Conservation (phyloP, 345 rosid species). For the Hirschfeldia incana region DNA sequence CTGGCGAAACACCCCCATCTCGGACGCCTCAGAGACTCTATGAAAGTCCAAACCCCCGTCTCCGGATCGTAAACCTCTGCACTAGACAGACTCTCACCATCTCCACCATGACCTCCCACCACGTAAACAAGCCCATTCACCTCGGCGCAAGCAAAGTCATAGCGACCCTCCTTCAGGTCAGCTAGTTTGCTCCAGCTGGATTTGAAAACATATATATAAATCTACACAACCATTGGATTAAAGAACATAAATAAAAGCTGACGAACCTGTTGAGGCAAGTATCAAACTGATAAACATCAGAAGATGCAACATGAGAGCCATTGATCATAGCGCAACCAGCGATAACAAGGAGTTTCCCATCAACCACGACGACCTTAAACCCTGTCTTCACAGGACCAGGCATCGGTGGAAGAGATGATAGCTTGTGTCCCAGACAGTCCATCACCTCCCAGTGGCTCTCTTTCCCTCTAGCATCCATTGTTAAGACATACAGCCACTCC, state of each 20-base stretch:
- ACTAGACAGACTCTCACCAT: constrained; percentile 69
- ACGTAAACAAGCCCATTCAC: constrained; percentile 80
- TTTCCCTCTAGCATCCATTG: constrained; percentile 60
- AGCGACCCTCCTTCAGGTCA: constrained; percentile 71
- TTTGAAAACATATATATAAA: background rate
- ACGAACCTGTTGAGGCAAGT: constrained; percentile 82
- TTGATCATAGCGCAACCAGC: constrained; percentile 63
- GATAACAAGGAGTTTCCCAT: constrained; percentile 76
- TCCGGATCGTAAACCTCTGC: constrained; percentile 81
- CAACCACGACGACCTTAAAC: constrained; percentile 66
- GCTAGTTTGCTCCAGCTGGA: constrained; percentile 82
- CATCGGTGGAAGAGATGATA: constrained; percentile 67
- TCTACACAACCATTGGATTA: background rate
- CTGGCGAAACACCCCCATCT: constrained; percentile 89
- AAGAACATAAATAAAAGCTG: constrained; percentile 11
- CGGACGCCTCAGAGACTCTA: constrained; percentile 78
- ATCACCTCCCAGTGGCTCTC: constrained; percentile 87
- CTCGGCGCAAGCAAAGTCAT: constrained; percentile 87
- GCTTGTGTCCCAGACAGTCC: constrained; percentile 43
- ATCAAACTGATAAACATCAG: constrained; percentile 70
- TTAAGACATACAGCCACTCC: constrained; percentile 81
- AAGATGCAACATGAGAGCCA: constrained; percentile 54
- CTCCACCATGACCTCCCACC: constrained; percentile 76
- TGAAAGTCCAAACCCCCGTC: constrained; percentile 54
- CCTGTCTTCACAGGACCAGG: constrained; percentile 71